Evolutionary conservation across 2,329 filamentous ascomycete species (phyloP).

Genomic region (Volutella citrinella): DNA sequence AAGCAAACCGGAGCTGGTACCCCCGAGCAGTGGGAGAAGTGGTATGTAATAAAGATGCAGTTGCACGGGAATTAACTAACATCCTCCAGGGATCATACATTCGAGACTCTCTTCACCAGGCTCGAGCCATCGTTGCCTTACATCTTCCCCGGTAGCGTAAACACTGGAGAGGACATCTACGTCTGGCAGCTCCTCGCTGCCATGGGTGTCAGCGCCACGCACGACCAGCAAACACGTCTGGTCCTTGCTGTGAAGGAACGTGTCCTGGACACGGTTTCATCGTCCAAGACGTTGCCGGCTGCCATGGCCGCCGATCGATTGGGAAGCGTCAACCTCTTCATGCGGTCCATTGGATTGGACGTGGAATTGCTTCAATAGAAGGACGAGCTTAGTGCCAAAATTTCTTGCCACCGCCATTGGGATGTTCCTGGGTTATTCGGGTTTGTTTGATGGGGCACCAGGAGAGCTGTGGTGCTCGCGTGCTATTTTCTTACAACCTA

Average conservation of each 20-base stretch:
- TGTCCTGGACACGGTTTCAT: constrained; percentile 89
- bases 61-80: constrained; percentile 27
- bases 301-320: constrained; percentile 82
- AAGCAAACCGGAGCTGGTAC: constrained; percentile 73
- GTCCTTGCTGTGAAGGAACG: constrained; percentile 96
- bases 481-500: too few relatives aligned
- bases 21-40: constrained; percentile 76
- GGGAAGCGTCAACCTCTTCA: constrained; percentile 94
- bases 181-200: constrained; percentile 98
- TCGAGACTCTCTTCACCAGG: constrained; percentile 82
- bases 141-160: constrained; percentile 90
- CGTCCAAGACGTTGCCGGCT: constrained; percentile 84
- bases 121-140: constrained; percentile 80
- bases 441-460: constrained; percentile 23
- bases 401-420: constrained; percentile 18
- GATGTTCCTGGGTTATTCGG: constrained; percentile 26
- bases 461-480: constrained; percentile 17
- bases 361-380: constrained; percentile 65
- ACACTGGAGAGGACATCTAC: constrained; percentile 88
- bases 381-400: constrained; percentile 12
- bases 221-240: constrained; percentile 91
- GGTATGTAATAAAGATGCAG: constrained; percentile 47
- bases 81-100: constrained; percentile 64
- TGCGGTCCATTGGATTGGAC: constrained; percentile 97
- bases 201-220: constrained; percentile 87